Evolutionary conservation across 768 basidiomycete genomes (phyloP).

Genomic region (Suillus lakei): DNA sequence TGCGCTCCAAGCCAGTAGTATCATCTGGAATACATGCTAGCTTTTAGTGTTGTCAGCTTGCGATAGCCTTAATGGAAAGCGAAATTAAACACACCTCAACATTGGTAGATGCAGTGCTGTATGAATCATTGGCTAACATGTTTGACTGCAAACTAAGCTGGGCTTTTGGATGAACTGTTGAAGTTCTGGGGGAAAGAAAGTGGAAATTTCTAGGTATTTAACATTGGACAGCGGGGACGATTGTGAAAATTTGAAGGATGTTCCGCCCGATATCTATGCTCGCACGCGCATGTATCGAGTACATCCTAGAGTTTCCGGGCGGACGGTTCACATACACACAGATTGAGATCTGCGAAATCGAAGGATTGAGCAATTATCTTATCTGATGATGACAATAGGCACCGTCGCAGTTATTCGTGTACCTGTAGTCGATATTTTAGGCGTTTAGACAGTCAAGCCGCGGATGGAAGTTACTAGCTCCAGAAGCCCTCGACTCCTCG

Average conservation of each 20-base stretch:
- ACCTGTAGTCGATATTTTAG: slow-evolving; percentile 5
- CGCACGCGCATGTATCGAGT: slow-evolving; percentile 7
- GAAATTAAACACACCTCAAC: slow-evolving; percentile 23
- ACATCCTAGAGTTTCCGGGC: not conserved
- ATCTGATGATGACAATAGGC: slow-evolving; percentile 14
- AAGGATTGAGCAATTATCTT: slow-evolving; percentile 6
- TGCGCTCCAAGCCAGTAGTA: slow-evolving; percentile 63
- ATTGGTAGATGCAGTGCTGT: slow-evolving; percentile 26
- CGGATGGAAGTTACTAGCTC: not conserved
- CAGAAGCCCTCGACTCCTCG: not conserved
- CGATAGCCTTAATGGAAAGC: not conserved
- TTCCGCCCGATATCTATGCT: slow-evolving; percentile 16
- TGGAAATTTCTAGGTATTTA: not conserved
- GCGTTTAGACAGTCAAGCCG: slow-evolving; percentile 1
- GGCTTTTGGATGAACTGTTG: slow-evolving; percentile 15
- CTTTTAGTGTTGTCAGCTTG: slow-evolving; percentile 22
- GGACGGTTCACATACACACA: slow-evolving; percentile 5
- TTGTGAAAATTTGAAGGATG: not conserved
- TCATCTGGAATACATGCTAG: slow-evolving; percentile 27
- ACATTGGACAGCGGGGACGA: not conserved
- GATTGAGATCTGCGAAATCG: slow-evolving; percentile 6
- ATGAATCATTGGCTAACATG: slow-evolving; percentile 33
- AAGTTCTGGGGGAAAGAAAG: slow-evolving; percentile 10
- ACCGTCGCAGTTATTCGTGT: not conserved
- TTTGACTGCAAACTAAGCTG: not conserved